Percentiles rank a stretch among this genome's conserved stretches.
Evolutionary conservation across 2,329 filamentous ascomycete genomes (phyloP).

Genomic region (Colletotrichum shisoi): DNA sequence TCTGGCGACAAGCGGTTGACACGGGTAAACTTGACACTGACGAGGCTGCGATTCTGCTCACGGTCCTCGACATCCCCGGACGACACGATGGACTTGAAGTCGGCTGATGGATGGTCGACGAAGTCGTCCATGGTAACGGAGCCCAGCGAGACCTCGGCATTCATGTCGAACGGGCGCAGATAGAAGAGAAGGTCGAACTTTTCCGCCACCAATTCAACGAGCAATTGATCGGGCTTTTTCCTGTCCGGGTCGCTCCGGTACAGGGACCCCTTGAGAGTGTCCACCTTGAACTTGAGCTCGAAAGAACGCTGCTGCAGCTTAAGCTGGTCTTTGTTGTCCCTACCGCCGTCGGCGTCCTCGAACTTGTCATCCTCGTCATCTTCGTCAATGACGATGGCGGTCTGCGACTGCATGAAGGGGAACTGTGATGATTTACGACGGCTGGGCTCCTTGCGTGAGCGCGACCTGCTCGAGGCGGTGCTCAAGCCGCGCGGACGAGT

Average conservation of each 20-base stretch:
- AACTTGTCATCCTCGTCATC: constrained; percentile 75
- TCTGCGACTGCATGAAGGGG: constrained; percentile 73
- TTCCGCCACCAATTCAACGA: constrained; percentile 92
- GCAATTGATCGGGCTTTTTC: constrained; percentile 76
- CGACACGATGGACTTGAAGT: constrained; percentile 98
- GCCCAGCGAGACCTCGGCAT: constrained; percentile 85
- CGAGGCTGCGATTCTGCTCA: constrained; percentile 78
- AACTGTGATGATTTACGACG: constrained; percentile 74
- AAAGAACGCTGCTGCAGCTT: constrained; percentile 90
- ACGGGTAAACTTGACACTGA: constrained; percentile 86
- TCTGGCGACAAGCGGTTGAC: constrained; percentile 92
- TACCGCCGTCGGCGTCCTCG: constrained; percentile 70
- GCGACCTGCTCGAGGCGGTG: constrained; percentile 56
- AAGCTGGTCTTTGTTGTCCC: constrained; percentile 60
- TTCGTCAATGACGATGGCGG: constrained; percentile 81
- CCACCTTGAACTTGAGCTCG: constrained; percentile 95
- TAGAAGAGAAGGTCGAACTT: constrained; percentile 88
- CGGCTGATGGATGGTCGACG: constrained; percentile 84
- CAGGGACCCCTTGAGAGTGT: constrained; percentile 89
- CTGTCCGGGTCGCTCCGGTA: constrained; percentile 85
- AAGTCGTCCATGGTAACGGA: constrained; percentile 93
- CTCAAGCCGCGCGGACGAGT: constrained; percentile 57
- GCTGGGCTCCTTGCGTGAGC: constrained; percentile 57
- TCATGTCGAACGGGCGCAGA: constrained; percentile 89
- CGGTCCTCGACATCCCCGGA: constrained; percentile 78